phyloP scores from a whole-genome alignment of 2,329 filamentous ascomycete genomes.

The Epichloe elymi region DNA sequence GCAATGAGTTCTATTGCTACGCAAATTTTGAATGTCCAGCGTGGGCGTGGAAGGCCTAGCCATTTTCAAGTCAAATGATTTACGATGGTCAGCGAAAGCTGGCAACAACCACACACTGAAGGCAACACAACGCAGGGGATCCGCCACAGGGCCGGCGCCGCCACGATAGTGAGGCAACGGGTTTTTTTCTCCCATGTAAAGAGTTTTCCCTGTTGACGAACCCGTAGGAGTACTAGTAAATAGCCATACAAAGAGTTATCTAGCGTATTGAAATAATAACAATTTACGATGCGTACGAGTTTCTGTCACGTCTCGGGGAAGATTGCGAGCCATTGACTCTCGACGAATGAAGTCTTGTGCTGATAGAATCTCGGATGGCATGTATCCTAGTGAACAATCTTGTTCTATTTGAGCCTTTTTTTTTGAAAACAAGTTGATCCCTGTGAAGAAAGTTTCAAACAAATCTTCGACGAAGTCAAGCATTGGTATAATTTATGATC shows the following conservation, averaged over 20 bases:
- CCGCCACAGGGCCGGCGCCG: too few species aligned
- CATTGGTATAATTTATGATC: background rate
- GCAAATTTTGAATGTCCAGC: conserved; percentile 57
- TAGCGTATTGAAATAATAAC: background rate
- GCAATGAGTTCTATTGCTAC: conserved; percentile 72
- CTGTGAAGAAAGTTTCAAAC: background rate
- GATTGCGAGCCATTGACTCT: background rate
- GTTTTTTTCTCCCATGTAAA: too few species aligned
- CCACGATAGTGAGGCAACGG: too few species aligned
- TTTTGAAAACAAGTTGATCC: background rate
- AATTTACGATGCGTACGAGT: background rate
- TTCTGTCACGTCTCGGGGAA: background rate
- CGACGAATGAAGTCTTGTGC: background rate
- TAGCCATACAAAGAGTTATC: too few species aligned
- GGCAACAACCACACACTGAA: too few species aligned
- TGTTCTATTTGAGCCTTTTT: background rate
- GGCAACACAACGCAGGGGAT: too few species aligned
- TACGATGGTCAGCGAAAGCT: background rate
- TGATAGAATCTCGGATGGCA: background rate
- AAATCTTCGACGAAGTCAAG: background rate
- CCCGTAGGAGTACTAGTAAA: too few species aligned
- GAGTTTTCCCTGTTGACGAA: too few species aligned
- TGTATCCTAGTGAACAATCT: background rate
- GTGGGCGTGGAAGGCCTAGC: conserved; percentile 23
- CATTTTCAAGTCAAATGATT: background rate